Evolutionary conservation across 1,284 basidiomycete species (phyloP), one percentile per base, ranked within the genome.

Genomic region (Macrocybe sp.): DNA sequence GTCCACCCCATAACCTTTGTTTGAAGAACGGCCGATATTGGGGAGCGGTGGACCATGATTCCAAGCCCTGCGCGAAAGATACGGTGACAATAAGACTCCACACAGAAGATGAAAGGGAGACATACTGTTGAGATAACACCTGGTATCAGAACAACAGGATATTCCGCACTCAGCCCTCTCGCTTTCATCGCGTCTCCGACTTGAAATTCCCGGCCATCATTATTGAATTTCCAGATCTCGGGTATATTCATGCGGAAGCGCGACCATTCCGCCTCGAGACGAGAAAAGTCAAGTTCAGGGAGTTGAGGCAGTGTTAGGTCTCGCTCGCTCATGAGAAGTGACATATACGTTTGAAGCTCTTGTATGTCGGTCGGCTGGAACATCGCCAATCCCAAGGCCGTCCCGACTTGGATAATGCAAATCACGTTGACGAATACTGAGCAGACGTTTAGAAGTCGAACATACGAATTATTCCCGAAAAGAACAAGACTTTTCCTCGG

Each of bases 1-100:
- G 81, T 0, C 89, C 85, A 16, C 93, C 93, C 93, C 91, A 94
- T 5, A 94, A 64, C 55, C 87, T 88, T 64, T 90, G 82, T 7
- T 91, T 80, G 62, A 94, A 94, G 69, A 90, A 91, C 0, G 81
- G 61, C 3, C 85, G 76, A 56, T 88, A 86, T 54, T 89, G 88
- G 0, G 85, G 84, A 2, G 78, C 69, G 0, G 92, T 92, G 0
- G 86, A 86, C 92, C 92, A 94, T 5, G 86, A 90, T 61, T 92
- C 90, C 44, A 94, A 68, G 11, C 85, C 81, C 85, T 87, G 45
- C 33, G 48, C 8, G 31, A 1, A 9, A 35, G 29, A 28, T n/a
- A 28, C 14, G n/a, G 37, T 41, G 33, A n/a, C 7, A 34, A 14
- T 37, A 37, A 49, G 31, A 46, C 40, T 45, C 6, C 7, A 33